These are phyloP conservation scores for Ceratonia siliqua DNA, from an alignment of 306 rosid species.

Conservation along the genomic window DNA sequence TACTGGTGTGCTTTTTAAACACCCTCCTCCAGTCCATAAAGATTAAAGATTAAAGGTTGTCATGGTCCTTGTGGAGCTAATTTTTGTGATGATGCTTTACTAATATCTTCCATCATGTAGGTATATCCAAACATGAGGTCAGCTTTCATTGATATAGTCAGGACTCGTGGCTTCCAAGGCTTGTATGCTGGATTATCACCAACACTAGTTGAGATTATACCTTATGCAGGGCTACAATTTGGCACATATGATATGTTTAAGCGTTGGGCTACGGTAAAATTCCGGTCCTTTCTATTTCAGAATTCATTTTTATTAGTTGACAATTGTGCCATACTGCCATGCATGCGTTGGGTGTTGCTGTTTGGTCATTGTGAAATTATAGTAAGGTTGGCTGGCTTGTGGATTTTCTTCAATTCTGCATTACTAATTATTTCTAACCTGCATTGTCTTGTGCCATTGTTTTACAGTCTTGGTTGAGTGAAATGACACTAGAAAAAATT, in stretches of 20 bases:
- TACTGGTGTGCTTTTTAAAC: neutral
- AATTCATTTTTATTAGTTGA: conserved; percentile 16
- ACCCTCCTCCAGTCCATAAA: neutral
- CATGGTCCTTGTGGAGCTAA: neutral
- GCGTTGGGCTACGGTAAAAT: conserved; percentile 84
- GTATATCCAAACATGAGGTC: conserved; percentile 93
- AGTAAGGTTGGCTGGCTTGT: neutral
- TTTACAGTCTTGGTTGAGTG: neutral
- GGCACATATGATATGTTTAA: conserved; percentile 92
- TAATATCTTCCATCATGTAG: conserved; percentile 46
- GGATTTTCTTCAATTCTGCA: neutral
- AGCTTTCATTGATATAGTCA: conserved; percentile 68
- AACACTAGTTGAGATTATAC: conserved; percentile 91
- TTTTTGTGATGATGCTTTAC: conserved; percentile 2
- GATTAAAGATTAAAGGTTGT: neutral
- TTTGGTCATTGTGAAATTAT: neutral
- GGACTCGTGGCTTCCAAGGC: conserved; percentile 75
- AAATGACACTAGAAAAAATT: neutral
- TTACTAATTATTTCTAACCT: neutral
- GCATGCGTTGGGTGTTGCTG: conserved; percentile 17
- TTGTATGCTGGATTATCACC: conserved; percentile 94
- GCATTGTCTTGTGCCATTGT: neutral
- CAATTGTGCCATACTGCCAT: conserved; percentile 12
- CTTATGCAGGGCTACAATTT: conserved; percentile 97
- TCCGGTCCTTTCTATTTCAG: conserved; percentile 25